Percentiles rank a stretch among this genome's conserved stretches.
phyloP scores from a whole-genome alignment of 139 green algal species.

The Chlamydomonas schloesseri region DNA sequence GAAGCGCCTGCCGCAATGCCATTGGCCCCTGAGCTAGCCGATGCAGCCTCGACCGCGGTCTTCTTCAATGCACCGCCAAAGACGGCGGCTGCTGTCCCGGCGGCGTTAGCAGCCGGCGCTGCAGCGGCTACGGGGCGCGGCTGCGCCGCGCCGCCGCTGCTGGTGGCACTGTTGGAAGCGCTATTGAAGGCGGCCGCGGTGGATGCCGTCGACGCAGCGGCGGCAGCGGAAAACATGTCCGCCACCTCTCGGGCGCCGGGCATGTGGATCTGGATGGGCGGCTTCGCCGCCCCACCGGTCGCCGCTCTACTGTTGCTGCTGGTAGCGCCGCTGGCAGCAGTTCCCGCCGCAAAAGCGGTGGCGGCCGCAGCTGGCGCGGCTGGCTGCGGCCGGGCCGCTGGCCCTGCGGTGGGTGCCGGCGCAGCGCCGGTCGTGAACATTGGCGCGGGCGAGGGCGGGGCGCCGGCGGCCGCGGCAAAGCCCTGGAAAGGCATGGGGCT shows the following conservation, averaged over 20 bases:
- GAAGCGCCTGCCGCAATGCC: background rate
- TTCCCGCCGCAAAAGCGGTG: background rate
- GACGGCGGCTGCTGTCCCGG: background rate
- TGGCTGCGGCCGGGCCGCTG: background rate
- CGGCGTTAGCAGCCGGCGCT: background rate
- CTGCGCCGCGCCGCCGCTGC: background rate
- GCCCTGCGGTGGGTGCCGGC: background rate
- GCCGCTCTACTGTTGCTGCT: background rate
- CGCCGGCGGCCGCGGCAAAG: background rate
- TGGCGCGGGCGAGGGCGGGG: background rate
- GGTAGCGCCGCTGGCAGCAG: background rate
- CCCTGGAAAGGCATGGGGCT: conserved; percentile 20
- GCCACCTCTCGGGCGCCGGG: conserved; percentile 9
- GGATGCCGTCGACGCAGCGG: background rate
- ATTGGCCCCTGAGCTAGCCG: background rate
- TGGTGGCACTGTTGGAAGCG: background rate
- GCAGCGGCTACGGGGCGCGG: background rate
- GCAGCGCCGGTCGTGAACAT: background rate
- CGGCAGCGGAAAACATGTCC: conserved; percentile 9
- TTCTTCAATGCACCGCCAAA: background rate
- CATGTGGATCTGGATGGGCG: conserved; percentile 26
- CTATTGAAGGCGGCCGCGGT: background rate
- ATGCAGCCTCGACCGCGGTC: background rate
- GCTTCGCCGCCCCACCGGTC: background rate
- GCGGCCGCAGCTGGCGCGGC: background rate